Conservation (phyloP, 768 basidiomycete species). For the Russula griseocarnosa region DNA sequence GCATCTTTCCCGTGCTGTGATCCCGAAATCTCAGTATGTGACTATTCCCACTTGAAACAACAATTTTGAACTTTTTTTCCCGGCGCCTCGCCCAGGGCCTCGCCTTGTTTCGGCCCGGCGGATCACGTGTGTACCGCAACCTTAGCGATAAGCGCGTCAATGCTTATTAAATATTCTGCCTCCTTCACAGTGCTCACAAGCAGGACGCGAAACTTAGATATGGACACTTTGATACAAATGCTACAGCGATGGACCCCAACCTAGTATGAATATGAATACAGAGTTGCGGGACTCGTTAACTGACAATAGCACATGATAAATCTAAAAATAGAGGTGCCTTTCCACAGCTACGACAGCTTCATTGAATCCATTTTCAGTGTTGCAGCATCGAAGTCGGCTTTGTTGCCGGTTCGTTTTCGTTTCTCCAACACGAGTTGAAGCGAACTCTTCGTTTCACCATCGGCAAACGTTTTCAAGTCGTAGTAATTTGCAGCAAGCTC, state of each 20-base stretch:
- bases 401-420: constrained; percentile 6
- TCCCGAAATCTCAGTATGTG: no score
- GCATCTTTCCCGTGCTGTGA: no score
- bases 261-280: constrained; percentile 1
- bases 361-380: background rate
- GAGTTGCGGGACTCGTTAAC: constrained; percentile 33
- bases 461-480: constrained; percentile 58
- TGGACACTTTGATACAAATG: background rate
- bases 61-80: no score
- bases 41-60: no score
- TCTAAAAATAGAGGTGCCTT: background rate
- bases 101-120: no score
- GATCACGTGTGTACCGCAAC: no score
- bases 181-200: background rate
- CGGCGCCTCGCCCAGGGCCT: no score
- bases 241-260: background rate
- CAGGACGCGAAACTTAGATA: background rate
- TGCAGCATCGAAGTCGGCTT: background rate
- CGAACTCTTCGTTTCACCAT: constrained; percentile 67
- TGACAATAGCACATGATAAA: background rate
- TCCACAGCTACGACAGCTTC: constrained; percentile 4
- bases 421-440: constrained; percentile 21
- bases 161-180: no score
- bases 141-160: no score
- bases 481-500: constrained; percentile 66